These are phyloP conservation scores for Blastocladiella britannica DNA, from an alignment of 192 early-diverging fungal genomes.

Conservation along the genomic window DNA sequence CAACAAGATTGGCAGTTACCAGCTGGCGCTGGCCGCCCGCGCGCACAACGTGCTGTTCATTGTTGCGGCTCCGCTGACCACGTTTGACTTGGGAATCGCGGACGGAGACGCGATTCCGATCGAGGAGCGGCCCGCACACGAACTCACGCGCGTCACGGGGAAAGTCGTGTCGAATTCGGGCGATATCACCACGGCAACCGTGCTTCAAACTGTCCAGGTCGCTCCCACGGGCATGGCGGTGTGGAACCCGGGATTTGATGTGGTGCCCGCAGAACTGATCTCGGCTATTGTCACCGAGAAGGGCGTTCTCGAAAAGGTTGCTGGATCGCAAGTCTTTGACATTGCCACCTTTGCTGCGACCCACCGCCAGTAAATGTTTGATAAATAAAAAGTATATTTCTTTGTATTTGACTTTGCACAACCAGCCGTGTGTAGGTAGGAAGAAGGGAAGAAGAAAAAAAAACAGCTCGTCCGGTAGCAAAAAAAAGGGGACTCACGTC, in stretches of 20 bases:
- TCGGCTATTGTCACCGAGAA: conserved; percentile 79
- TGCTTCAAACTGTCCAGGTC: conserved; percentile 32
- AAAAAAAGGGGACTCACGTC: too few species aligned
- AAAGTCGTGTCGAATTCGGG: conserved; percentile 16
- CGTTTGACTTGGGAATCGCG: conserved; percentile 55
- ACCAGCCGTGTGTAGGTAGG: too few species aligned
- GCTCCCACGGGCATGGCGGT: conserved; percentile 63
- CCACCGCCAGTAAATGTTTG: too few species aligned
- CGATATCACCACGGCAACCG: conserved; percentile 18
- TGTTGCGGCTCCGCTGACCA: conserved; percentile 87
- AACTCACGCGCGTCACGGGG: conserved; percentile 50
- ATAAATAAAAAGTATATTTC: too few species aligned
- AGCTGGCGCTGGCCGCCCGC: conserved; percentile 76
- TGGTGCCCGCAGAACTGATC: conserved; percentile 71
- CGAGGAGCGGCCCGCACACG: conserved; percentile 54
- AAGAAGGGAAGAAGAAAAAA: too few species aligned
- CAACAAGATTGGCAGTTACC: conserved; percentile 98
- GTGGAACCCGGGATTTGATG: conserved; percentile 98
- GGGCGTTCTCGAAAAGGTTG: conserved; percentile 41
- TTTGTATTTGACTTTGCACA: too few species aligned
- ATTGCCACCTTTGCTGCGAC: not conserved
- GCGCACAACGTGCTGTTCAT: conserved; percentile 72
- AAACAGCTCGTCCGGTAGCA: too few species aligned
- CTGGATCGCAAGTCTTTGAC: conserved; percentile 18
- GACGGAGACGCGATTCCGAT: conserved; percentile 63